Evolutionary conservation across 768 basidiomycete species (phyloP).

Genomic region (Trametes gibbosa): DNA sequence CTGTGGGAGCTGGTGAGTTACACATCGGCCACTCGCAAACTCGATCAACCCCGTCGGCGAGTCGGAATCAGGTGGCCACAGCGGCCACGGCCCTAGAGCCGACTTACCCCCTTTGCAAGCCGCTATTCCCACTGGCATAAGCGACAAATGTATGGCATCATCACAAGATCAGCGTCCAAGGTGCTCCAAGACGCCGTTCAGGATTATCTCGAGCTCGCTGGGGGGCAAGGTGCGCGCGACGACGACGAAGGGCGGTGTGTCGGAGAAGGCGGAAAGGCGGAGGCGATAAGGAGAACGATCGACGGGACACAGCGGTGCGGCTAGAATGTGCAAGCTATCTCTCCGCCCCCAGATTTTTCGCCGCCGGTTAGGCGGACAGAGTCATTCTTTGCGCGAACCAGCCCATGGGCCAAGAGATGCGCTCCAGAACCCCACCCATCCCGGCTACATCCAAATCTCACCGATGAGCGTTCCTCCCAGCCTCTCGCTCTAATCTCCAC

Average conservation of each 20-base stretch:
- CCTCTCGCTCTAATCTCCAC: conserved; percentile 1
- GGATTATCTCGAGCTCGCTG: background rate
- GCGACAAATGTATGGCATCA: background rate
- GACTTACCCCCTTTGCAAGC: background rate
- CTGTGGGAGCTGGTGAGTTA: background rate
- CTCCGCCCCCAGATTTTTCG: background rate
- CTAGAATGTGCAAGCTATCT: conserved; percentile 4
- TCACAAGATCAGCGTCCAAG: background rate
- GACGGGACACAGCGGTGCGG: background rate
- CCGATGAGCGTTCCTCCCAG: background rate
- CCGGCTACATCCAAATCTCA: background rate
- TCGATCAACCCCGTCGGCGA: background rate
- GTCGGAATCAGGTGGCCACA: conserved; percentile 9
- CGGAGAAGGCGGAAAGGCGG: background rate
- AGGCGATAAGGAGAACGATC: background rate
- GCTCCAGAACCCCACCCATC: conserved; percentile 14
- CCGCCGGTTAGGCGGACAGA: background rate
- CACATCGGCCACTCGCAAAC: background rate
- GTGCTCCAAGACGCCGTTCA: background rate
- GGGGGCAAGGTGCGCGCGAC: background rate
- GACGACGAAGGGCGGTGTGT: background rate
- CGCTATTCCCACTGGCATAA: background rate
- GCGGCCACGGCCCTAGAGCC: background rate
- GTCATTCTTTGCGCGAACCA: background rate
- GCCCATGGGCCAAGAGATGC: background rate